Conservation (phyloP, 331 rosid genomes). For the Arachis monticola region DNA sequence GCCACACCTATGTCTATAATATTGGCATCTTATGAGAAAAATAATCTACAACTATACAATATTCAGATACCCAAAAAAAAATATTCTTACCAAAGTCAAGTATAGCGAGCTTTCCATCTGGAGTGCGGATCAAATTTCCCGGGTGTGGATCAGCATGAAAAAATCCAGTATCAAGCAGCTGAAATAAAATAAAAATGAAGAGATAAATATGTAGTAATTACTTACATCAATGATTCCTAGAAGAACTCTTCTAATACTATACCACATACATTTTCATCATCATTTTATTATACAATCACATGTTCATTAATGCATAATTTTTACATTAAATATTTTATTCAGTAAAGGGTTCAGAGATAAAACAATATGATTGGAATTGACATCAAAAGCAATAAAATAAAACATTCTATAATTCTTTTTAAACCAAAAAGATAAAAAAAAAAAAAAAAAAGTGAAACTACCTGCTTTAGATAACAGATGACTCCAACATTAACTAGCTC, state of each 20-base stretch:
- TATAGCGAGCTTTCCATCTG: conserved; percentile 94
- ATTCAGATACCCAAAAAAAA: conserved; percentile 33
- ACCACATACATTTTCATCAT: conserved; percentile 6
- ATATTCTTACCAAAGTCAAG: conserved; percentile 90
- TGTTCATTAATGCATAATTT: conserved; percentile 16
- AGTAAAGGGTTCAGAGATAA: not conserved
- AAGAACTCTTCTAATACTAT: conserved; percentile 11
- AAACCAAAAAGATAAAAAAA: conserved; percentile 18
- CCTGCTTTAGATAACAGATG: conserved; percentile 99
- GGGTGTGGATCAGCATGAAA: conserved; percentile 99
- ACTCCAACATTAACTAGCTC: conserved; percentile 97
- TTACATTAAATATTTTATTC: not conserved
- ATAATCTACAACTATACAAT: too few relatives aligned
- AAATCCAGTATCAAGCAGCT: conserved; percentile 97
- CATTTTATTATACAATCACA: conserved; percentile 9
- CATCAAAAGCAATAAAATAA: not conserved
- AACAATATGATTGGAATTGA: conserved; percentile 24
- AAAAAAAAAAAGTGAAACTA: conserved; percentile 24
- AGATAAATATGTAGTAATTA: conserved; percentile 15
- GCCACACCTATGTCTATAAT: not conserved
- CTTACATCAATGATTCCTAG: not conserved
- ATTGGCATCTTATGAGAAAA: too few relatives aligned
- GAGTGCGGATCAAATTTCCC: conserved; percentile 98
- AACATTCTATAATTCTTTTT: not conserved
- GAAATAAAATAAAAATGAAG: conserved; percentile 44